These are phyloP conservation scores for Pogostemon cablin DNA, from an alignment of 257 asterid species.

Conservation along the genomic window DNA sequence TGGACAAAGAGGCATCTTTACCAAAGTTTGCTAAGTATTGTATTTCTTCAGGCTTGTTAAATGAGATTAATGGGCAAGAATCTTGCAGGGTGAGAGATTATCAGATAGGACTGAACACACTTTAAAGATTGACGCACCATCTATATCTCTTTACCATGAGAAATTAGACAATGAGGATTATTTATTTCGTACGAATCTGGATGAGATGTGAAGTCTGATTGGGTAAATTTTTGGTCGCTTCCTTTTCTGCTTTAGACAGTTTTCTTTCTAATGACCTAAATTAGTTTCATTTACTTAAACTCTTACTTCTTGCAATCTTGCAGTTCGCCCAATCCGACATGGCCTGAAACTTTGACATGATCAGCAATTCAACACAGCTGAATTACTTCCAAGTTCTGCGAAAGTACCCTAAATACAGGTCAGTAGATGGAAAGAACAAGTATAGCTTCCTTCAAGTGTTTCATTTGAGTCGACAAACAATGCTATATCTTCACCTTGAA, in stretches of 20 bases:
- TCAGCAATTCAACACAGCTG: not conserved
- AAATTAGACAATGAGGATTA: constrained; percentile 84
- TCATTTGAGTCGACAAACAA: not conserved
- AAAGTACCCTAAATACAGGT: constrained; percentile 2
- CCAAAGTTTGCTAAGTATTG: not conserved
- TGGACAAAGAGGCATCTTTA: not conserved
- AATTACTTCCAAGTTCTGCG: not conserved
- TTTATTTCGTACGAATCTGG: constrained; percentile 68
- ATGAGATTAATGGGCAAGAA: constrained; percentile 4
- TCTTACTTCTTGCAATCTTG: constrained; percentile 3
- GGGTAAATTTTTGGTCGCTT: not conserved
- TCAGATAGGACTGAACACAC: constrained; percentile 35
- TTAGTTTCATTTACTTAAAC: not conserved
- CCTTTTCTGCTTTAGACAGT: constrained; percentile 3
- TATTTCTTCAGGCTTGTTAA: constrained; percentile 14
- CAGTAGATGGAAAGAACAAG: not conserved
- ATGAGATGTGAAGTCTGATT: constrained; percentile 46
- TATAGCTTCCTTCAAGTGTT: not conserved
- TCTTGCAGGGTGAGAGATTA: constrained; percentile 74
- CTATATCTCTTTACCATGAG: constrained; percentile 68
- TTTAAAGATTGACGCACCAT: constrained; percentile 44
- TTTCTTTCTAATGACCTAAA: not conserved
- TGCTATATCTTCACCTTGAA: not conserved
- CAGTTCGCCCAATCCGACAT: constrained; percentile 24
- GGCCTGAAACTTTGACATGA: constrained; percentile 7